Base-by-base conservation (phyloP, 73 alveolate species). In the Paramecium sonneborni region DNA sequence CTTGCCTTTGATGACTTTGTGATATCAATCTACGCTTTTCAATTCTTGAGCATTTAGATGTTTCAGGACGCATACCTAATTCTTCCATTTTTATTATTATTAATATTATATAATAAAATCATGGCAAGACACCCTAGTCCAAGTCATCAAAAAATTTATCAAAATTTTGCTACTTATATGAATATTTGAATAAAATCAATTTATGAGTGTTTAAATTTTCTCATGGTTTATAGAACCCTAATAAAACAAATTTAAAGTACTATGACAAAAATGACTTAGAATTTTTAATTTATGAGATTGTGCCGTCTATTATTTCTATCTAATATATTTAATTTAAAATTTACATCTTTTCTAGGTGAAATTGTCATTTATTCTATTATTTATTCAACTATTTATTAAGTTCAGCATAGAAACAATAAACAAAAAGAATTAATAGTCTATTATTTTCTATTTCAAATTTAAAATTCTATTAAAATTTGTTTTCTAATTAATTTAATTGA, bases 11-110 rank as follows among this genome's bases (percentile, higher is more conserved):
- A 74, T 74, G 87, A 37, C 58, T 74, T 74, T 74, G 8, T 1
- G 87, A 74, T 37, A 74, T 38, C 10, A 74, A 39, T 74, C 87
- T 74, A 28, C 87, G 56, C 26, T 74, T 74, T 20, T 74, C 87
- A 62, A 74, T 34, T 74, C 87, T 37, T 37, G 87, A 74, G 44
- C 87, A 74, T 35, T 74, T 74, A 23, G 87, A 74, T 21, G 87
- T 74, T 37, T 74, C 87, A 34, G 87, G 87, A 39, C 87, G 87
- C 56, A 37, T 21, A 28, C 32, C 87, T 18, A 1, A 24, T 37
- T 74, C 56, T 74, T 37, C 58, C 87, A 74, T 74, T 37, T 39
- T 74, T 15, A 15, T 34, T n/a, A 74, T 74, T 74, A 28, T 74
- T 34, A 28, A 39, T 74, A 74, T 52, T 52, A 52, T 52, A 52